Conservation (phyloP, 192 early-diverging fungal genomes). For the Entophlyctis helioformis region DNA sequence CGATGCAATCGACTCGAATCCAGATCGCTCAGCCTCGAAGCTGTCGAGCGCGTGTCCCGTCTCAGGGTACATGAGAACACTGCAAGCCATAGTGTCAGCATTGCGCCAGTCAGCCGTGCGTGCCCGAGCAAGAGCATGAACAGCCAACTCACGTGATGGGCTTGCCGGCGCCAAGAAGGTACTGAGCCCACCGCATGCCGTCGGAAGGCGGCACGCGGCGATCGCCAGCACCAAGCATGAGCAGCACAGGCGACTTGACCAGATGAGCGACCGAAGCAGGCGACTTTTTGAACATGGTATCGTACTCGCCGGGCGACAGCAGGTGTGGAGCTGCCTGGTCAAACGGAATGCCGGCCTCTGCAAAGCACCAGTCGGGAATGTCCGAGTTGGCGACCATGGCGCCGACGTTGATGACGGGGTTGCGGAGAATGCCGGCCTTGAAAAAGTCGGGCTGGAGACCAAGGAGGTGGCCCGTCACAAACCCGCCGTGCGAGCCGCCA, state of each 20-base stretch:
- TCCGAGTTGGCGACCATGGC: slow-evolving; percentile 45
- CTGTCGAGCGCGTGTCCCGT: slow-evolving; percentile 27
- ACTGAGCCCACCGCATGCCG: slow-evolving; percentile 23
- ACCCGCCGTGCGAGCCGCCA: slow-evolving; percentile 62
- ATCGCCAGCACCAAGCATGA: slow-evolving; percentile 55
- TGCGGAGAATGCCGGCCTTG: slow-evolving; percentile 51
- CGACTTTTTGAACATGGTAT: slow-evolving; percentile 40
- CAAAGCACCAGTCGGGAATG: slow-evolving; percentile 63
- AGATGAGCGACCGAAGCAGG: slow-evolving; percentile 40
- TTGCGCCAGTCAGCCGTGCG: too few relatives aligned
- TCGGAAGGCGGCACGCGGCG: slow-evolving; percentile 62
- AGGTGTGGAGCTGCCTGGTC: slow-evolving; percentile 42
- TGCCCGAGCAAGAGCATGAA: too few relatives aligned
- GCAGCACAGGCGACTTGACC: slow-evolving; percentile 50
- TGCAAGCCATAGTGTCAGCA: background rate
- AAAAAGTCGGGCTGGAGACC: slow-evolving; percentile 40
- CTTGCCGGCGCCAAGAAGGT: slow-evolving; percentile 6
- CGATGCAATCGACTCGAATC: slow-evolving; percentile 16
- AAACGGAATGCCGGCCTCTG: slow-evolving; percentile 50
- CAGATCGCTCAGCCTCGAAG: slow-evolving; percentile 25
- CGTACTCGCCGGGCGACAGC: slow-evolving; percentile 39
- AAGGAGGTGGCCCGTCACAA: slow-evolving; percentile 11
- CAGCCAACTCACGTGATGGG: too few relatives aligned
- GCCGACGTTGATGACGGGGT: slow-evolving; percentile 62
- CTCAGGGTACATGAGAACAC: slow-evolving; percentile 17